Percentiles rank a stretch among this genome's conserved stretches.
These are phyloP conservation scores for Acidiella bohemica DNA, from an alignment of 495 filamentous ascomycete species.

Conservation along the genomic window DNA sequence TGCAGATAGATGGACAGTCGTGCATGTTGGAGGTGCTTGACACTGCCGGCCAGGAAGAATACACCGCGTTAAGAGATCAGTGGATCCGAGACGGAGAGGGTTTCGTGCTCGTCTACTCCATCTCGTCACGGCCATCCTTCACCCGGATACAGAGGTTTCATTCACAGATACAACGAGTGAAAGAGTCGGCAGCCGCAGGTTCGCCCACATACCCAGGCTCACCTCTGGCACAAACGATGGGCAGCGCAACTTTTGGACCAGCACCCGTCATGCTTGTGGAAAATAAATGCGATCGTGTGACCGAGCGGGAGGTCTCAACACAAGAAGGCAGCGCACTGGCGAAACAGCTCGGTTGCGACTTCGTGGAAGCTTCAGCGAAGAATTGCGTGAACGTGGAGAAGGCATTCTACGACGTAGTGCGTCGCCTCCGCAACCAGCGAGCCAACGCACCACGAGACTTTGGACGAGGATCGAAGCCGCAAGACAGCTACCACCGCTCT, in stretches of 20 bases:
- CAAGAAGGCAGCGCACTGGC: slow-evolving; percentile 90
- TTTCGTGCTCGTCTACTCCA: slow-evolving; percentile 95
- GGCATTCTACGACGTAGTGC: slow-evolving; percentile 95
- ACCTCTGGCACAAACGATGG: slow-evolving; percentile 41
- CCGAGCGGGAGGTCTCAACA: slow-evolving; percentile 89
- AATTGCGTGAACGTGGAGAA: slow-evolving; percentile 99
- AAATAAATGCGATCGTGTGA: slow-evolving; percentile 93
- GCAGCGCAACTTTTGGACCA: slow-evolving; percentile 47
- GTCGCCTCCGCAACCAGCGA: slow-evolving; percentile 64
- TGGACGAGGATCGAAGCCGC: background rate
- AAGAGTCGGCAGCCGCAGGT: slow-evolving; percentile 72
- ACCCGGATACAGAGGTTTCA: slow-evolving; percentile 89
- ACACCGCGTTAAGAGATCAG: slow-evolving; percentile 90
- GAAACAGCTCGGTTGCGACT: slow-evolving; percentile 86
- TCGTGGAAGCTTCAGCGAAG: slow-evolving; percentile 97
- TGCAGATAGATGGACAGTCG: slow-evolving; percentile 88
- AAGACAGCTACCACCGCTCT: background rate
- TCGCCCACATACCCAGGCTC: slow-evolving; percentile 55
- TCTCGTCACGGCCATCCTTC: slow-evolving; percentile 90
- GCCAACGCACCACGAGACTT: slow-evolving; percentile 5
- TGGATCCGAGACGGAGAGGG: slow-evolving; percentile 98
- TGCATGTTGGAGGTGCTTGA: slow-evolving; percentile 99
- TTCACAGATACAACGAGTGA: slow-evolving; percentile 92
- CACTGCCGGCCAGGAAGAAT: slow-evolving; percentile 98
- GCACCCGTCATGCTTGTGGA: slow-evolving; percentile 96